phyloP scores from a whole-genome alignment of 176 grass and related monocot species.

The Hordeum marinum region DNA sequence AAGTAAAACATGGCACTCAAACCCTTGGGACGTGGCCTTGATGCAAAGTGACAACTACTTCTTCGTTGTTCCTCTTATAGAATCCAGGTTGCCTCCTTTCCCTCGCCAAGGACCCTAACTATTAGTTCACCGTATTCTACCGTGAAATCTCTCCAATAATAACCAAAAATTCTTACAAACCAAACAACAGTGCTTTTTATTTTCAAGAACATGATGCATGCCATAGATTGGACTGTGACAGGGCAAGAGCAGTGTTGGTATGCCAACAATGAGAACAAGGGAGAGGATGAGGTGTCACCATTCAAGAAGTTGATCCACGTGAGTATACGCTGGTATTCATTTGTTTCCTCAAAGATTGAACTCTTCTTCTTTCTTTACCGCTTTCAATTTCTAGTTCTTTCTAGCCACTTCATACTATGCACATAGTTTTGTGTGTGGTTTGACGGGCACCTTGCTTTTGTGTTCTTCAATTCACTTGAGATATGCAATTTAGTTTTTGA shows the following conservation, averaged over 20 bases:
- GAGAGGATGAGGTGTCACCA: background rate
- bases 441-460: background rate
- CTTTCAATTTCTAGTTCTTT: background rate
- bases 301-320: background rate
- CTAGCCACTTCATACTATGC: background rate
- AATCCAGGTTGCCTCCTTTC: background rate
- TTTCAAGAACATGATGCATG: background rate
- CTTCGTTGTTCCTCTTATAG: background rate
- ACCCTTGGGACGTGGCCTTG: background rate
- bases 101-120: background rate
- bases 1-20: background rate
- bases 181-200: background rate
- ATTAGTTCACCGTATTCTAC: background rate
- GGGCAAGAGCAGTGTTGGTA: too few species aligned
- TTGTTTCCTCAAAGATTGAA: background rate
- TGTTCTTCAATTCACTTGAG: background rate
- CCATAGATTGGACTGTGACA: background rate
- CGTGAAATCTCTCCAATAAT: background rate
- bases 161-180: too few species aligned
- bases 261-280: background rate
- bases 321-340: background rate
- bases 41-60: background rate
- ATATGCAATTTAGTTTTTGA: background rate
- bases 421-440: background rate
- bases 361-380: background rate